phyloP scores from a whole-genome alignment of 192 early-diverging fungal species.

The Rhizophagus clarus region DNA sequence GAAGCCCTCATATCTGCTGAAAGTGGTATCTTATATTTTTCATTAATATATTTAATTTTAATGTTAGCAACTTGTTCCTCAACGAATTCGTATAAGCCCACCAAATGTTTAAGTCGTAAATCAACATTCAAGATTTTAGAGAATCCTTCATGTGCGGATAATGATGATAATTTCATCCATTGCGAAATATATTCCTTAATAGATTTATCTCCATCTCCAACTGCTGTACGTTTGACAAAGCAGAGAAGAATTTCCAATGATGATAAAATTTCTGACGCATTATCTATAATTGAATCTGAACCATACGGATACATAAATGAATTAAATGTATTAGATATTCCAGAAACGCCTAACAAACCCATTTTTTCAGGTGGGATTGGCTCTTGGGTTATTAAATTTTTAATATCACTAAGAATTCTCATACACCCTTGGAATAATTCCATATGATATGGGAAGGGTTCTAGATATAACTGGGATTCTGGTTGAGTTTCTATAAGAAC shows the following conservation, averaged over 20 bases:
- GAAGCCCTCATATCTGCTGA: no score
- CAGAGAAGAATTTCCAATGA: constrained; percentile 34
- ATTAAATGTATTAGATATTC: not conserved
- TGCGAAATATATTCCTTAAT: constrained; percentile 27
- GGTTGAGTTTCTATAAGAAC: constrained; percentile 14
- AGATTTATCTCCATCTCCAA: constrained; percentile 10
- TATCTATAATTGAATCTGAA: not conserved
- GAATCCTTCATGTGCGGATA: not conserved
- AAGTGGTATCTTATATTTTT: not conserved
- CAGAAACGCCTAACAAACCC: not conserved
- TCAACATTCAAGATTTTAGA: not conserved
- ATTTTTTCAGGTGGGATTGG: constrained; percentile 25
- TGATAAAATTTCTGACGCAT: constrained; percentile 20
- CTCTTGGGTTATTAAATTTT: constrained; percentile 24
- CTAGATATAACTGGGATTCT: constrained; percentile 12
- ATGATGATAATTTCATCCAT: constrained; percentile 23
- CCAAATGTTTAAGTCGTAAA: constrained; percentile 22
- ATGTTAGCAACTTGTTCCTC: not conserved
- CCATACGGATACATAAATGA: not conserved
- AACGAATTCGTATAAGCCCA: constrained; percentile 6
- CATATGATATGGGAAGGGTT: constrained; percentile 31
- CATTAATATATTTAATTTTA: not conserved
- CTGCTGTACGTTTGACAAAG: constrained; percentile 27
- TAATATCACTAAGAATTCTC: constrained; percentile 27
- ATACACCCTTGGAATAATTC: constrained; percentile 30